A percentile compares a stretch with the other conserved stretches of the same genome.
Conservation (phyloP, 208 protist genomes). For the Phytomonas sp. region DNA sequence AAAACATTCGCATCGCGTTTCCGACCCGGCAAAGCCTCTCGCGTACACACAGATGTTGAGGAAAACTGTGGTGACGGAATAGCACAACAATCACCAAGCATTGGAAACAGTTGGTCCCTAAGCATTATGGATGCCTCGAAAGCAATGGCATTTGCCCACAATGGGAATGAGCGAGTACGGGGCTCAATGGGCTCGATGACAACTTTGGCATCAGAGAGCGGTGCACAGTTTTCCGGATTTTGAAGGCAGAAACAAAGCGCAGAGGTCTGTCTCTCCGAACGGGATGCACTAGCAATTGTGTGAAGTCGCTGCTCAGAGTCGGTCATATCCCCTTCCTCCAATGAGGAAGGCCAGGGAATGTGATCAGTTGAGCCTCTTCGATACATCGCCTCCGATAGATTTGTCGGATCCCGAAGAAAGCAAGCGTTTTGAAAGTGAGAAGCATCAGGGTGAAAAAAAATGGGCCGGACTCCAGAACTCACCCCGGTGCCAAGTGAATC, state of each 20-base stretch:
- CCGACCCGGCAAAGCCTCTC: not conserved
- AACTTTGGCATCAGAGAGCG: not conserved
- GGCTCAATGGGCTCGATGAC: not conserved
- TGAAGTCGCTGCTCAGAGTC: not conserved
- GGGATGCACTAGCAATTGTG: not conserved
- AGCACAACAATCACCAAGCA: not conserved
- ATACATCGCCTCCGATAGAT: not conserved
- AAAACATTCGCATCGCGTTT: not conserved
- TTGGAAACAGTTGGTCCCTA: slow-evolving; percentile 9
- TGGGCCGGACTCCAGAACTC: not conserved
- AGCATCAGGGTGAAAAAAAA: not conserved
- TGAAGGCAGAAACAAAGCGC: not conserved
- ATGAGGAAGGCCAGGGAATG: not conserved
- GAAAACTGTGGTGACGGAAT: not conserved
- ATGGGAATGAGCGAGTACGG: slow-evolving; percentile 11
- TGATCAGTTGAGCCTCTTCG: not conserved
- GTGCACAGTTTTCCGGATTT: not conserved
- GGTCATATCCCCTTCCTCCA: not conserved
- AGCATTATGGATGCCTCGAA: slow-evolving; percentile 23
- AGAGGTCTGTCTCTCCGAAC: not conserved
- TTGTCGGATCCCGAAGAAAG: not conserved
- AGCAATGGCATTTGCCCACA: slow-evolving; percentile 30
- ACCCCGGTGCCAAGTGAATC: not conserved
- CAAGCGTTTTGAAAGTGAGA: not conserved
- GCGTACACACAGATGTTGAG: not conserved